Base-by-base conservation (phyloP, 2,329 filamentous ascomycete species). In the Venturia effusa region DNA sequence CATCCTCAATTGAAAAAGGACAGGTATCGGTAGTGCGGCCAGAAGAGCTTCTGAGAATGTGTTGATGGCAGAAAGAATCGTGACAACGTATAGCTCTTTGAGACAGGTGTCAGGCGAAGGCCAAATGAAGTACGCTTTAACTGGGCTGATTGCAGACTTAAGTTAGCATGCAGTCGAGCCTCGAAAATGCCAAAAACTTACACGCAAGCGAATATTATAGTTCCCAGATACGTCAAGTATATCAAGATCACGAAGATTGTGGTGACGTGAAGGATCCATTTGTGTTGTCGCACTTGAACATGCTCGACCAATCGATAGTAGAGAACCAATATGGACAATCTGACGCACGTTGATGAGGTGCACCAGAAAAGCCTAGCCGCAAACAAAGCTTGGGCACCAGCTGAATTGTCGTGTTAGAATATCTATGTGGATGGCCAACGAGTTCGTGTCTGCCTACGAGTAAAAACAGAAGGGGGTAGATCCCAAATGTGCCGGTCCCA, bases 271-370 rank as follows among this genome's bases (percentile, higher is more conserved):
- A 80, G 68, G 1, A 74, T 66, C 72, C 73, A 76, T 13, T 67
- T 70, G 68, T 78, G 79, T 70, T 73, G 73, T 0, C 59, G 67
- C 59, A 72, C 73, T 1, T 71, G 72, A 17, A 72, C 73, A 66
- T 79, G 76, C 13, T 72, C 66, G 15, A 79, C 70, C 11, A 80
- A 70, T 15, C 78, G 74, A 61, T 78, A 79, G 66, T 79, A 80
- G 67, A 80, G 78, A 67, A 70, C 74, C 39, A 79, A 73, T 7
- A 80, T 69, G 0, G 76, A 78, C 22, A 79, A 70, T 19, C 78
- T 71, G 0, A 76, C 78, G 64, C 78, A 79, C 0, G 74, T 76
- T 0, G 77, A 71, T 1, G 77, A 75, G 17, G 72, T 68, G 1
- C 72, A 73, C 66, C 78, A 79, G 2, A 76, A 68, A 8, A 78